Percentiles rank a stretch among this genome's conserved stretches.
Conservation (phyloP, 169 alveolate species). For the Plasmodium blacklocki region DNA sequence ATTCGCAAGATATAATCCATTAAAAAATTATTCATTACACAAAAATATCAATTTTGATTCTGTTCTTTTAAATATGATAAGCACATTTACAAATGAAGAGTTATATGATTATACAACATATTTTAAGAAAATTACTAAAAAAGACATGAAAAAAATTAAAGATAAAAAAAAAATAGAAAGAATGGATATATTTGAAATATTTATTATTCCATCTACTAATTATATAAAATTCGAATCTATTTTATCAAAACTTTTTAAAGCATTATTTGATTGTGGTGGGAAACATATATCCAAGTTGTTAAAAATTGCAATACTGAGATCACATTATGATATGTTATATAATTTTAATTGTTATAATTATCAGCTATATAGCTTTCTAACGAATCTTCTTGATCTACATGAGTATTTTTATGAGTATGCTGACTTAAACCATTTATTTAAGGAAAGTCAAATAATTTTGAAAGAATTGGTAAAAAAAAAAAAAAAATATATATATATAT, state of each 20-base stretch:
- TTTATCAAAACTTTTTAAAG: slow-evolving; percentile 42
- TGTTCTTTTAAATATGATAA: slow-evolving; percentile 41
- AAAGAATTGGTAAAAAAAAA: slow-evolving; percentile 28
- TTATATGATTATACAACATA: slow-evolving; percentile 14
- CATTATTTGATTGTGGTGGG: slow-evolving; percentile 76
- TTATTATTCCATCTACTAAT: slow-evolving; percentile 57
- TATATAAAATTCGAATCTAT: slow-evolving; percentile 43
- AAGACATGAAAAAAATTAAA: slow-evolving; percentile 10
- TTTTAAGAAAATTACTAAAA: slow-evolving; percentile 45
- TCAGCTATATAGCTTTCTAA: slow-evolving; percentile 46
- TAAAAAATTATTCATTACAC: slow-evolving; percentile 32
- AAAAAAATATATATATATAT: too few species aligned
- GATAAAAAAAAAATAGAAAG: slow-evolving; percentile 30
- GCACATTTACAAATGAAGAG: slow-evolving; percentile 57
- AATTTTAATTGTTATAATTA: slow-evolving; percentile 65
- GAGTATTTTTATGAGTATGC: slow-evolving; percentile 38
- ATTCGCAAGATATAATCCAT: slow-evolving; percentile 63
- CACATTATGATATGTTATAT: slow-evolving; percentile 70
- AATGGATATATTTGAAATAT: slow-evolving; percentile 68
- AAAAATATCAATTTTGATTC: slow-evolving; percentile 40
- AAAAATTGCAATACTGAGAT: slow-evolving; percentile 39
- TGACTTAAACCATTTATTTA: slow-evolving; percentile 26
- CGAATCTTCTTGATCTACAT: slow-evolving; percentile 29
- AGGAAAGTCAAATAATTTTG: slow-evolving; percentile 55
- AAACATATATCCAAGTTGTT: slow-evolving; percentile 61